phyloP scores from a whole-genome alignment of 2,329 filamentous ascomycete species.

The Trichoderma sp. region DNA sequence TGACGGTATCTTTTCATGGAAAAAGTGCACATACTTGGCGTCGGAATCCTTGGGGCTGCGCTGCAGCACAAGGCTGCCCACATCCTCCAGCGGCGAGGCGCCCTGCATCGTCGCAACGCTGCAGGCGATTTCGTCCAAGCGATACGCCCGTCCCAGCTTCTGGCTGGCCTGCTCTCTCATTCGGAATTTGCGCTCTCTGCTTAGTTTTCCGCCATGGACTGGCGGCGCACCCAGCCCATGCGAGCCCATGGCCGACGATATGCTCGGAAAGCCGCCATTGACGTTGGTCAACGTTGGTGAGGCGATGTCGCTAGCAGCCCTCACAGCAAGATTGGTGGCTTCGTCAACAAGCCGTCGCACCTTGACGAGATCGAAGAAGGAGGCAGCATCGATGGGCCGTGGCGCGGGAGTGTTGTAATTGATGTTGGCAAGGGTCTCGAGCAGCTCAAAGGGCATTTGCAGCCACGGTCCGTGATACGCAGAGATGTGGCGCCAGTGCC shows the following conservation, averaged over 20 bases:
- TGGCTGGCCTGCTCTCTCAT: slow-evolving; percentile 80
- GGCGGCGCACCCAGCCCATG: slow-evolving; percentile 42
- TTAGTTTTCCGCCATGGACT: slow-evolving; percentile 66
- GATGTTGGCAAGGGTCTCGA: slow-evolving; percentile 75
- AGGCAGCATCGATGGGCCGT: slow-evolving; percentile 73
- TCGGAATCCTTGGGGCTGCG: slow-evolving; percentile 68
- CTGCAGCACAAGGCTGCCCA: slow-evolving; percentile 71
- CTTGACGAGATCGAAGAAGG: slow-evolving; percentile 83
- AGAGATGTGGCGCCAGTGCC: slow-evolving; percentile 84
- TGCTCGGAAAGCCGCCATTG: slow-evolving; percentile 42
- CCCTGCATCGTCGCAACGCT: slow-evolving; percentile 84
- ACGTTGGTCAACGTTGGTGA: slow-evolving; percentile 62
- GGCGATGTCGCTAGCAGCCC: slow-evolving; percentile 72
- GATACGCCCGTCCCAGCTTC: slow-evolving; percentile 75
- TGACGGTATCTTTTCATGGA: slow-evolving; percentile 85
- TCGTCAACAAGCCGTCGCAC: slow-evolving; percentile 79
- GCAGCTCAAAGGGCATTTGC: slow-evolving; percentile 73
- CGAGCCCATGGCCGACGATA: slow-evolving; percentile 26
- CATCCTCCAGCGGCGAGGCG: slow-evolving; percentile 73
- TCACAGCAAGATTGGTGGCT: slow-evolving; percentile 74
- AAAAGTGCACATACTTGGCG: slow-evolving; percentile 88
- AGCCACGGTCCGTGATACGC: slow-evolving; percentile 84
- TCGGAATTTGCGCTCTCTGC: slow-evolving; percentile 72
- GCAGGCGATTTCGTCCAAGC: slow-evolving; percentile 78
- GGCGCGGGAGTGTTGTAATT: slow-evolving; percentile 78